Conservation (phyloP, 2,329 filamentous ascomycete species). For the Colletotrichum coccodes region DNA sequence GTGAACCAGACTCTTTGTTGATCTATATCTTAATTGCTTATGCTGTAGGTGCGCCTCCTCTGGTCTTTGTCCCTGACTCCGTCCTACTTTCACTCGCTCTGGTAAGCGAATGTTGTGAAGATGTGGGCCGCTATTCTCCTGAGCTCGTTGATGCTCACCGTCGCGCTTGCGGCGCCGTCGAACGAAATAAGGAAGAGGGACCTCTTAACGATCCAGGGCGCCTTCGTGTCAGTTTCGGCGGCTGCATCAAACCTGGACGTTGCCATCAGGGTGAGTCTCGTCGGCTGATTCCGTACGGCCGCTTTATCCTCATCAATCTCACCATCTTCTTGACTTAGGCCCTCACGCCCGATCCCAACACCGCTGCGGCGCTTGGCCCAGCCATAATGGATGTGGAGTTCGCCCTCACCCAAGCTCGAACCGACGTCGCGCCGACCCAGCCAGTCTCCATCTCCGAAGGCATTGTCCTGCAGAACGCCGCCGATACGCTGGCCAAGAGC, state of each 20-base stretch:
- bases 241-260: slow-evolving; percentile 12
- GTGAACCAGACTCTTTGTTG: neutral
- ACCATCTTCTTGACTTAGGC: neutral
- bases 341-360: slow-evolving; percentile 13
- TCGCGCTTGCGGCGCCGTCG: neutral
- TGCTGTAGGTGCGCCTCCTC: neutral
- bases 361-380: neutral
- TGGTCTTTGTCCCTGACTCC: neutral
- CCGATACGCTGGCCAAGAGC: slow-evolving; percentile 22
- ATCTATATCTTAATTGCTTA: neutral
- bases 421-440: slow-evolving; percentile 29
- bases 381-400: slow-evolving; percentile 18
- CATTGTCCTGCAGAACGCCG: slow-evolving; percentile 25
- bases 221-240: neutral
- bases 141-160: neutral
- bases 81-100: neutral
- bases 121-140: slow-evolving; percentile 5
- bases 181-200: neutral
- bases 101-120: neutral
- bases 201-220: neutral
- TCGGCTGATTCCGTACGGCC: neutral
- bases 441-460: slow-evolving; percentile 39
- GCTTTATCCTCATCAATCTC: neutral
- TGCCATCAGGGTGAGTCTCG: neutral
- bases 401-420: slow-evolving; percentile 24